Conservation (phyloP, 2,329 filamentous ascomycete genomes). For the Phialophora macrospora region DNA sequence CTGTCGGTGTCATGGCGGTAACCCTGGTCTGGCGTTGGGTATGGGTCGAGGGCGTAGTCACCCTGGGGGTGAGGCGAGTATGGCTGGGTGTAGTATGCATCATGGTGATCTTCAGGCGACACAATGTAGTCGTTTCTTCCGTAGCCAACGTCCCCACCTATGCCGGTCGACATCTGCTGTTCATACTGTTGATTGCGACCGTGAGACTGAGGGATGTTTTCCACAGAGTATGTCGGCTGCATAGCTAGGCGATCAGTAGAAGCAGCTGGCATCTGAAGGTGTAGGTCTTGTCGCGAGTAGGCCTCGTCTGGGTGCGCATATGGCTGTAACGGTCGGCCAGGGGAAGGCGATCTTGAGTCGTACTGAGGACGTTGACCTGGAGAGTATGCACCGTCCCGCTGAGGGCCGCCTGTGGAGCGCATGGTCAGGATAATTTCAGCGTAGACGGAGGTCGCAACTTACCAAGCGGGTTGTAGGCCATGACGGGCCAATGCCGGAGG, state of each 20-base stretch:
- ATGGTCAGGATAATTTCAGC: conserved; percentile 27
- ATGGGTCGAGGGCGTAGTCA: conserved; percentile 61
- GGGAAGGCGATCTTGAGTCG: conserved; percentile 71
- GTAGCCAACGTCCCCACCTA: conserved; percentile 44
- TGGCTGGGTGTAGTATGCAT: conserved; percentile 81
- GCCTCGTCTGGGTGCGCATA: conserved; percentile 80
- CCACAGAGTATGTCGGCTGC: conserved; percentile 81
- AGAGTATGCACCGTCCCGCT: conserved; percentile 49
- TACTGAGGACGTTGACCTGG: conserved; percentile 60
- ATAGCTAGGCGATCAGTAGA: conserved; percentile 75
- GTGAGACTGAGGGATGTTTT: conserved; percentile 68
- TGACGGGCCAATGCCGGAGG: conserved; percentile 42
- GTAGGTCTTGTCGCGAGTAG: conserved; percentile 44
- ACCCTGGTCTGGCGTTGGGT: conserved; percentile 58
- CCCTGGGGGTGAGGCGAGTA: conserved; percentile 73
- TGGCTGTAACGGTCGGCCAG: conserved; percentile 72
- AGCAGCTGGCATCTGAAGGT: conserved; percentile 71
- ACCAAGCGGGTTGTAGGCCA: conserved; percentile 78
- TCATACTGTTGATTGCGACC: conserved; percentile 66
- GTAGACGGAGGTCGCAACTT: conserved; percentile 48
- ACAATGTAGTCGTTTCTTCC: conserved; percentile 71
- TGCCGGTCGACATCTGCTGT: conserved; percentile 45
- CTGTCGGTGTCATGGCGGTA: conserved; percentile 74
- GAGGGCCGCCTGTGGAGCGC: conserved; percentile 39
- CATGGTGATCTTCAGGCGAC: conserved; percentile 83